These are phyloP conservation scores for Podila epigama DNA, from an alignment of 192 early-diverging fungal genomes.

Conservation along the genomic window DNA sequence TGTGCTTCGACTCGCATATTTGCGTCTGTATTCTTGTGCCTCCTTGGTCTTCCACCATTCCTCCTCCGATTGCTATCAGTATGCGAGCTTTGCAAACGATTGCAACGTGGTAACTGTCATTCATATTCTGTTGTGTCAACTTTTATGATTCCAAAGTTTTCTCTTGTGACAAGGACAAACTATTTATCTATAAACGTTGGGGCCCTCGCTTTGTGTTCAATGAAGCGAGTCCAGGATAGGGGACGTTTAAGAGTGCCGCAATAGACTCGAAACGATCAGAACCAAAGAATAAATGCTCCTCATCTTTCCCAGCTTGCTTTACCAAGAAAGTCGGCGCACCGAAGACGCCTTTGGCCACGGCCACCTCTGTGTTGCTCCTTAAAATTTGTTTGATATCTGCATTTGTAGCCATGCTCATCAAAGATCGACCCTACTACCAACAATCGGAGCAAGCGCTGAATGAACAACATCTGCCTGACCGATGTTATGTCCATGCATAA, in stretches of 20 bases:
- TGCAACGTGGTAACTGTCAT: no score
- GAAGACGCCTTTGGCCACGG: slow-evolving; percentile 52
- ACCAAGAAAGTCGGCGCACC: slow-evolving; percentile 62
- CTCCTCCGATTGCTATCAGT: no score
- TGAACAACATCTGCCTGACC: slow-evolving; percentile 25
- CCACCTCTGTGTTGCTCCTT: slow-evolving; percentile 52
- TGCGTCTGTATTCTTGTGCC: no score
- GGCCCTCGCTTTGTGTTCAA: no score
- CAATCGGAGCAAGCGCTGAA: slow-evolving; percentile 12
- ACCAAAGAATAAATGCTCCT: slow-evolving; percentile 64
- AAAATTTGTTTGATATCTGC: slow-evolving; percentile 41
- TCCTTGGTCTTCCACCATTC: no score
- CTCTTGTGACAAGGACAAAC: no score
- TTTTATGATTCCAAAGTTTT: no score
- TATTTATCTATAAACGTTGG: no score
- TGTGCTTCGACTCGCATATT: no score
- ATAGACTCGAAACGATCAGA: slow-evolving; percentile 60
- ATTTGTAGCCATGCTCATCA: slow-evolving; percentile 12
- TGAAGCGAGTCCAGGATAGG: slow-evolving; percentile 21
- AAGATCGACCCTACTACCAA: slow-evolving; percentile 8
- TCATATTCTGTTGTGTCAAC: no score
- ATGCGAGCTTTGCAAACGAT: no score
- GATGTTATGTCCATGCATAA: slow-evolving; percentile 38
- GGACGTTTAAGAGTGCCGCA: slow-evolving; percentile 34
- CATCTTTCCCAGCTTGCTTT: slow-evolving; percentile 25